Base-by-base conservation (phyloP, 352 stramenopile species). In the Phytophthora brassicae region DNA sequence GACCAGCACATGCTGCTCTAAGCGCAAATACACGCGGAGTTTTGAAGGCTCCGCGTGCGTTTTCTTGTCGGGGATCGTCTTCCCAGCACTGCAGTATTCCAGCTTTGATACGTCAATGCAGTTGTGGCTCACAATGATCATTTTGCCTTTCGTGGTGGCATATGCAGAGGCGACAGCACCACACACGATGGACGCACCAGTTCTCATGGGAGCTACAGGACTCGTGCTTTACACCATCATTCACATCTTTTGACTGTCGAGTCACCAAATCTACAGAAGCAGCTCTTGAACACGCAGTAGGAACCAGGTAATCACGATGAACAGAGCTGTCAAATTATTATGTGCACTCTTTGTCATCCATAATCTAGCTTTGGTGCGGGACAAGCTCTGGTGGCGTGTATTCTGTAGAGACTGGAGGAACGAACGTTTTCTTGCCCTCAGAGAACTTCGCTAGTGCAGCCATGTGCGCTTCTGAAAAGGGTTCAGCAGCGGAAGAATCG, bases 151-250 rank as follows among this genome's bases (percentile, higher is more conserved):
- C n/a, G 80, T 89, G 19, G 83, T 79, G 29, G 86, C 86, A 1
- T 95, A 94, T 56, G 86, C 84, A 6, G 86, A 95, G 45, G 86
- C 86, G 44, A 95, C 84, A 35, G 81, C 86, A 14, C 86, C 86
- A 11, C 86, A 95, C 48, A 94, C 86, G 33, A 94, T 95, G 84
- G 86, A 95, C 64, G 82, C 86, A 35, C 86, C 86, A 2, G 86
- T 94, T 55, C 75, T 95, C 51, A 95, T 95, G 86, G 75, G 70
- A 31, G 84, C 77, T n/a, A 84, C 79, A 16, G 86, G 86, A 3
- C 67, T 85, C 43, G 80, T 94, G 67, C 74, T 95, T 24, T 94
- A 91, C 73, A 74, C 74, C 19, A 79, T 94, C 71, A 92, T 89
- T 58, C 78, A 89, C 54, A 62, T 88, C 45, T 73, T 92, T 59